phyloP scores from a whole-genome alignment of 257 asterid genomes.

The Capsicum pubescens region DNA sequence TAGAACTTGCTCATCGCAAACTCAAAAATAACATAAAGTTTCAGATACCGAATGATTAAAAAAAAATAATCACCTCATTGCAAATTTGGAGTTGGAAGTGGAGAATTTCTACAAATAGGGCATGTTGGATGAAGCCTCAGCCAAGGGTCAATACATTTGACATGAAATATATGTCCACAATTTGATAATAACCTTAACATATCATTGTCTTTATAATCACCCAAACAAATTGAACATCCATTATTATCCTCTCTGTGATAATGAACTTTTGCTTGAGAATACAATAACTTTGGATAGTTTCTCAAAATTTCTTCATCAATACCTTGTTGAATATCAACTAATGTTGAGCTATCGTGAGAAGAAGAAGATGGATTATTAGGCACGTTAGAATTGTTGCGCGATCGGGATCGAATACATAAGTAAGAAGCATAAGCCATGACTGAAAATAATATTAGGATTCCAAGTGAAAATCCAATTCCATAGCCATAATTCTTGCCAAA shows the following conservation, averaged over 20 bases:
- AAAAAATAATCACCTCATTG: not conserved
- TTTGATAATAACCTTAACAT: conserved; percentile 31
- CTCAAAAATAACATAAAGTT: not conserved
- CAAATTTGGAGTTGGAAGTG: not conserved
- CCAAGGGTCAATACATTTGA: conserved; percentile 42
- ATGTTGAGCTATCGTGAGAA: not conserved
- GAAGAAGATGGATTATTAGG: not conserved
- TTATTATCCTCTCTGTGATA: not conserved
- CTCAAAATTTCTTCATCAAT: conserved; percentile 25
- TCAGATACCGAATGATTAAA: not conserved
- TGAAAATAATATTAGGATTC: not conserved
- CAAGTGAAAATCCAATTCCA: conserved; percentile 26
- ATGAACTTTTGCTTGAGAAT: conserved; percentile 26
- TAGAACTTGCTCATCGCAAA: not conserved
- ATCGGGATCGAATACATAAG: not conserved
- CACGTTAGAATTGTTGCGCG: conserved; percentile 20
- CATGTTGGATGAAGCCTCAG: conserved; percentile 39
- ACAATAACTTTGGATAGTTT: conserved; percentile 27
- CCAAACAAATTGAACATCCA: conserved; percentile 42
- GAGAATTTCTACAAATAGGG: conserved; percentile 41
- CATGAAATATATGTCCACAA: conserved; percentile 42
- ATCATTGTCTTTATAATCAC: conserved; percentile 36
- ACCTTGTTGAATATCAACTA: conserved; percentile 20
- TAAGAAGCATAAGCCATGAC: not conserved
- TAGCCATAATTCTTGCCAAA: conserved; percentile 26